phyloP scores from a whole-genome alignment of 1,284 basidiomycete species.

The Irpex lacteus region DNA sequence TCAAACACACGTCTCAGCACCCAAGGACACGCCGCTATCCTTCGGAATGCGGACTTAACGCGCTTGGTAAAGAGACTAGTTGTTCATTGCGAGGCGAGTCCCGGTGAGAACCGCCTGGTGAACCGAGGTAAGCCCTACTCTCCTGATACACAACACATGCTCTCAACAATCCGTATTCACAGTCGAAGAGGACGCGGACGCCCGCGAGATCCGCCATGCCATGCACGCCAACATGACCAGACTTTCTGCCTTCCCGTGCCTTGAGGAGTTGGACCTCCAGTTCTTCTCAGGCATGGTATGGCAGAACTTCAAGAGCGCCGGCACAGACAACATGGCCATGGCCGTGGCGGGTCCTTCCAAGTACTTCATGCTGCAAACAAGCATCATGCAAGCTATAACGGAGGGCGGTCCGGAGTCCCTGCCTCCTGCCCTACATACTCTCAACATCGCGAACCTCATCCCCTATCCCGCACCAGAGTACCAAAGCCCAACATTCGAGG shows the following conservation, averaged over 20 bases:
- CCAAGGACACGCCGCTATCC: constrained; percentile 3
- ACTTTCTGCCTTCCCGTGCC: constrained; percentile 11
- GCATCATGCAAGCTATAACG: constrained; percentile 11
- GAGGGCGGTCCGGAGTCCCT: background rate
- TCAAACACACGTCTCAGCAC: constrained; percentile 11
- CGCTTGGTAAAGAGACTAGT: constrained; percentile 13
- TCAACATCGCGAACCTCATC: constrained; percentile 16
- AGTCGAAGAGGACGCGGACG: constrained; percentile 9
- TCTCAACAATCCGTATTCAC: background rate
- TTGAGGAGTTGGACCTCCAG: constrained; percentile 12
- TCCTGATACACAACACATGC: background rate
- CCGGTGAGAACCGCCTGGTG: constrained; percentile 2
- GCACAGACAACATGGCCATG: constrained; percentile 6
- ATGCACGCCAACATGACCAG: constrained; percentile 6
- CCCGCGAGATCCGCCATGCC: constrained; percentile 5
- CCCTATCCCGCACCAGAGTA: constrained; percentile 14
- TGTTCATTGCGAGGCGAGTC: constrained; percentile 14
- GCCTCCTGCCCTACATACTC: constrained; percentile 9
- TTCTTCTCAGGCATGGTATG: constrained; percentile 8
- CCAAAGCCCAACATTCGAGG: constrained; percentile 10
- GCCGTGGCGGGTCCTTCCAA: constrained; percentile 3
- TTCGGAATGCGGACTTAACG: constrained; percentile 12
- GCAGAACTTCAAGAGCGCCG: constrained; percentile 3
- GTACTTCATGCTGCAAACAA: constrained; percentile 14
- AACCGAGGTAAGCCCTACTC: constrained; percentile 5